Percentiles rank a stretch among this genome's conserved stretches.
Conservation (phyloP, 2,329 filamentous ascomycete genomes). For the Exserohilum turcica region DNA sequence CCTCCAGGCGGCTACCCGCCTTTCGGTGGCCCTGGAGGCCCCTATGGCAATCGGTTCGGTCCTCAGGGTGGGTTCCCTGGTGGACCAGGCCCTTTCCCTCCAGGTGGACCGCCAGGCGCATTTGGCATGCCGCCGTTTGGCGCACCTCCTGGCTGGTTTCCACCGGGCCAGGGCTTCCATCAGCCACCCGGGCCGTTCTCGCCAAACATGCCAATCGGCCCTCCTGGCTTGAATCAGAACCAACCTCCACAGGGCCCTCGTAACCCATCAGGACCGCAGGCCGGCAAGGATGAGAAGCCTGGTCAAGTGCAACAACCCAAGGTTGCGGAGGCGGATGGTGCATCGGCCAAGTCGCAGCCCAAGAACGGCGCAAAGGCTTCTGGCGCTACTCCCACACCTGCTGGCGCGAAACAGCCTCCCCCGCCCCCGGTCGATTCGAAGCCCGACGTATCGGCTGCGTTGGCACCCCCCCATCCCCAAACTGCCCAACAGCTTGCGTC, state of each 20-base stretch:
- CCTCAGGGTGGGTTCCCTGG: constrained; percentile 54
- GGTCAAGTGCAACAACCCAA: constrained; percentile 34
- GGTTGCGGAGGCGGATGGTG: constrained; percentile 53
- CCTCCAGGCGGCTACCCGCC: constrained; percentile 50
- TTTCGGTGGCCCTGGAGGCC: constrained; percentile 35
- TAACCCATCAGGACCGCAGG: constrained; percentile 38
- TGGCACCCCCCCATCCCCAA: constrained; percentile 55
- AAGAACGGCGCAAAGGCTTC: constrained; percentile 56
- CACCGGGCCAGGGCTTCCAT: constrained; percentile 75
- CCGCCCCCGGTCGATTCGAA: constrained; percentile 72
- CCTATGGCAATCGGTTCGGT: constrained; percentile 52
- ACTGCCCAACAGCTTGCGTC: constrained; percentile 40
- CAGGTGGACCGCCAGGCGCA: constrained; percentile 54
- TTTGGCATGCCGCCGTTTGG: constrained; percentile 76
- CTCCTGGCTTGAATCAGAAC: constrained; percentile 55
- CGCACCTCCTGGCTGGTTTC: constrained; percentile 74
- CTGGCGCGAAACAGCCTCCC: constrained; percentile 57
- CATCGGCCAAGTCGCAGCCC: constrained; percentile 57
- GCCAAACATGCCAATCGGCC: constrained; percentile 65
- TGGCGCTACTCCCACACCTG: constrained; percentile 39
- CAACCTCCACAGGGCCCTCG: constrained; percentile 48
- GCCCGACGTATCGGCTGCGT: constrained; percentile 63
- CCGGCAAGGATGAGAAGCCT: constrained; percentile 36
- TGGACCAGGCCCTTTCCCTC: constrained; percentile 55
- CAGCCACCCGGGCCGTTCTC: constrained; percentile 68